Conservation (phyloP, 768 basidiomycete genomes). For the Mycena galericulata region DNA sequence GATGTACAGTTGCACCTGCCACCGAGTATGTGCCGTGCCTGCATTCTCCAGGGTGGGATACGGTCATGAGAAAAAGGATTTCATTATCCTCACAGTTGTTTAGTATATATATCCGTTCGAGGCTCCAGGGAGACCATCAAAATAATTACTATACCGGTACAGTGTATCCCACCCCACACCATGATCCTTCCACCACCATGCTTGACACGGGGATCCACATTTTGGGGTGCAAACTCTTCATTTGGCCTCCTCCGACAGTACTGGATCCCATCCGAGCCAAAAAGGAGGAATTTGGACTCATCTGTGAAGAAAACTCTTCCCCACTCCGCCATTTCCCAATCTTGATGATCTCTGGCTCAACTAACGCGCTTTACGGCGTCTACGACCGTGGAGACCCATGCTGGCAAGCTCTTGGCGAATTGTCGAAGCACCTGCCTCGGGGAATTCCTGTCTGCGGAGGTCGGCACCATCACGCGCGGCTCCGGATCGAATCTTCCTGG, state of each 20-base stretch:
- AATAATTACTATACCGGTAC: no score
- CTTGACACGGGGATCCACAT: slow-evolving; percentile 34
- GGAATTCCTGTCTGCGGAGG: slow-evolving; percentile 22
- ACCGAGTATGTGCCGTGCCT: no score
- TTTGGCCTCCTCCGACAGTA: slow-evolving; percentile 36
- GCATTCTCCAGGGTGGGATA: no score
- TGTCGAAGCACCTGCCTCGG: slow-evolving; percentile 2
- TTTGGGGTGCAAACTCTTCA: slow-evolving; percentile 25
- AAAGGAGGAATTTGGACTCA: slow-evolving; percentile 40
- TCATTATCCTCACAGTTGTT: no score
- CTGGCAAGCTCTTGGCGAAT: slow-evolving; percentile 13
- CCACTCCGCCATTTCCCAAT: slow-evolving; percentile 37
- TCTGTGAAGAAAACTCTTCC: slow-evolving; percentile 36
- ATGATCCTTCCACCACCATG: slow-evolving; percentile 41
- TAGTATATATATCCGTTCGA: no score
- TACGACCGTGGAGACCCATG: not conserved
- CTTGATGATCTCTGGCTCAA: slow-evolving; percentile 32
- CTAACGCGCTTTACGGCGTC: not conserved
- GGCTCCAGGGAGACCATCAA: no score
- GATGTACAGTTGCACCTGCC: no score
- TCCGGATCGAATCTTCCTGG: slow-evolving; percentile 5
- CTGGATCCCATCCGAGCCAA: slow-evolving; percentile 38
- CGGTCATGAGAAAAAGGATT: no score
- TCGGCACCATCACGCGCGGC: slow-evolving; percentile 15
- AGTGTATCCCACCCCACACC: slow-evolving; percentile 37